A percentile compares a stretch with the other conserved stretches of the same genome.
Conservation (phyloP, 1,284 basidiomycete species). For the Puccinia novopanici region DNA sequence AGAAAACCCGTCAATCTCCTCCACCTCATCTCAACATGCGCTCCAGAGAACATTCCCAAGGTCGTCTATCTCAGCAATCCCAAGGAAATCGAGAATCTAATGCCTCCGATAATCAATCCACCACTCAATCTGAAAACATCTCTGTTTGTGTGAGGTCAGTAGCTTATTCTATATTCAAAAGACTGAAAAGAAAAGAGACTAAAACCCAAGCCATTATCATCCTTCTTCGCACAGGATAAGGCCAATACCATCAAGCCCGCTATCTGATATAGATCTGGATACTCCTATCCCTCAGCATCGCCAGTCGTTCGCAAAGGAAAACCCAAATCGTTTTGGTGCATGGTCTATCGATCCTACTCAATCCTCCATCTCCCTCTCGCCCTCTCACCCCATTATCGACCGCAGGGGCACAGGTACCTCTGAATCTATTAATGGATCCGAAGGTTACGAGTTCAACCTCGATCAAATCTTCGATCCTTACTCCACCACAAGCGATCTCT, state of each 20-base stretch:
- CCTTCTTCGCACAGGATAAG: constrained; percentile 10
- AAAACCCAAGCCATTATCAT: not conserved
- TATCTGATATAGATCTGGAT: constrained; percentile 50
- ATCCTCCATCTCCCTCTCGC: constrained; percentile 38
- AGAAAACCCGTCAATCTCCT: not conserved
- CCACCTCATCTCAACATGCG: constrained; percentile 13
- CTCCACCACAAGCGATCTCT: constrained; percentile 31
- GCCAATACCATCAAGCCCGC: constrained; percentile 20
- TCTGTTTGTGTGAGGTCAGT: constrained; percentile 48
- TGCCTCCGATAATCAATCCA: constrained; percentile 11
- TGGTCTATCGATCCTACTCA: constrained; percentile 32
- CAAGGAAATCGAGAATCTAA: constrained; percentile 5
- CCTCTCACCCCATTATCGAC: constrained; percentile 50
- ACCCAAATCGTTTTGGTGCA: constrained; percentile 22
- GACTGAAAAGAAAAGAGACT: not conserved
- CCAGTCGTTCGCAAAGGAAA: not conserved
- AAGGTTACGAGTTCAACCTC: constrained; percentile 46
- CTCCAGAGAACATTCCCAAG: constrained; percentile 16
- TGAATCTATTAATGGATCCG: constrained; percentile 46
- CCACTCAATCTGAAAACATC: constrained; percentile 39
- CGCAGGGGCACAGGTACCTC: constrained; percentile 48
- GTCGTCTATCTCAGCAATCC: constrained; percentile 2
- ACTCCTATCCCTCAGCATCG: constrained; percentile 30
- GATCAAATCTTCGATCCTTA: constrained; percentile 45
- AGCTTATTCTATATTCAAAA: not conserved